phyloP scores from a whole-genome alignment of 108 stramenopile species.

The Fragilaria crotonensis region DNA sequence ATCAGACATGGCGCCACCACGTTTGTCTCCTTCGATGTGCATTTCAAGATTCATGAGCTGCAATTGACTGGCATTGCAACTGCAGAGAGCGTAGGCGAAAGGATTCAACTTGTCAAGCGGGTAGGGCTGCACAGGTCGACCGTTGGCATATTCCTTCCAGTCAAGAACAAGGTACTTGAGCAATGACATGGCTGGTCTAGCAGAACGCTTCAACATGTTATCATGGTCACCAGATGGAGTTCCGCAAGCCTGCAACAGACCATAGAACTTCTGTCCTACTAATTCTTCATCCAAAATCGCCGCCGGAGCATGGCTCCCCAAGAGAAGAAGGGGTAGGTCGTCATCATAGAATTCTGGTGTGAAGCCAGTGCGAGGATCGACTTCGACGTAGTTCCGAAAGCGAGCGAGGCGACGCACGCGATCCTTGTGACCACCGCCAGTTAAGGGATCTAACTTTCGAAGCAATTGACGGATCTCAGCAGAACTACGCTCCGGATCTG shows the following conservation, averaged over 20 bases:
- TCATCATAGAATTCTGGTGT: conserved; percentile 87
- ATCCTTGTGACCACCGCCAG: conserved; percentile 71
- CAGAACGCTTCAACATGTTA: conserved; percentile 63
- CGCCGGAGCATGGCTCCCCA: conserved; percentile 62
- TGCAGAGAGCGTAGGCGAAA: conserved; percentile 60
- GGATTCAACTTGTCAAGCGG: too few relatives aligned
- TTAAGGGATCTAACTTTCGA: conserved; percentile 63
- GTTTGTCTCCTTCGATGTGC: conserved; percentile 49
- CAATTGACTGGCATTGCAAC: conserved; percentile 45
- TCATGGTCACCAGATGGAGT: conserved; percentile 52
- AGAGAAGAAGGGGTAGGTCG: conserved; percentile 61
- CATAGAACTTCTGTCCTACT: conserved; percentile 33
- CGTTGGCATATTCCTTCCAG: conserved; percentile 42
- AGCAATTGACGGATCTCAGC: conserved; percentile 63
- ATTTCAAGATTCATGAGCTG: conserved; percentile 50
- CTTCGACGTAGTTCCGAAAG: conserved; percentile 71
- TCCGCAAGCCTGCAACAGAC: conserved; percentile 70
- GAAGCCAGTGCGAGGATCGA: conserved; percentile 9
- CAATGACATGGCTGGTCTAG: conserved; percentile 67
- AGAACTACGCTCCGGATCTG: conserved; percentile 41
- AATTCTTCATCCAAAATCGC: conserved; percentile 49
- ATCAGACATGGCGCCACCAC: conserved; percentile 73
- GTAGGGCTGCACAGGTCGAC: too few relatives aligned
- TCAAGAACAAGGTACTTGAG: conserved; percentile 63
- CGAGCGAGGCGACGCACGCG: conserved; percentile 72